Evolutionary conservation across 139 green algal species (phyloP).

Genomic region (Chlamydomonas eustigma): DNA sequence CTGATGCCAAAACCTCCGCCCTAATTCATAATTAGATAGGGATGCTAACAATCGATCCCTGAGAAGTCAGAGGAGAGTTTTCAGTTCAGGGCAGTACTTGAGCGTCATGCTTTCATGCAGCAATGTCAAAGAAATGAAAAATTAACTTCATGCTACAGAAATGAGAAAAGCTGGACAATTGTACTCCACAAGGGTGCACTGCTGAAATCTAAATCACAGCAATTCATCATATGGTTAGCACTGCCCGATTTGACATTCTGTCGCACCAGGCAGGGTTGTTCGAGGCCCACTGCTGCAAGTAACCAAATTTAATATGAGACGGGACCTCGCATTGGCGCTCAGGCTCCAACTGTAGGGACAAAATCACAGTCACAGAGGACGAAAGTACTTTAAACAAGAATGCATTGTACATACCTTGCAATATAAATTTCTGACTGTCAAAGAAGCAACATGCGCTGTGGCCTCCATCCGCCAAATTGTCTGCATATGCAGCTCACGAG

Average conservation of each 20-base stretch:
- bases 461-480: constrained; percentile 24
- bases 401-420: constrained; percentile 19
- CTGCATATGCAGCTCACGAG: not conserved
- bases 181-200: no score
- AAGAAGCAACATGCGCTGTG: constrained; percentile 21
- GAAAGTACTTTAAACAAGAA: not conserved
- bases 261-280: constrained; percentile 20
- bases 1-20: constrained; percentile 28
- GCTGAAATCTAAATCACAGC: no score
- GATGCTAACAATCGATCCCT: constrained; percentile 23
- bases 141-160: no score
- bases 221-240: no score
- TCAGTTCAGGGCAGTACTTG: no score
- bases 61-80: constrained; percentile 3
- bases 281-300: constrained; percentile 18
- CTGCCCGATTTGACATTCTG: no score
- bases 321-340: constrained; percentile 14
- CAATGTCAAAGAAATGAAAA: no score
- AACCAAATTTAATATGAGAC: constrained; percentile 1
- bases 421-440: constrained; percentile 14
- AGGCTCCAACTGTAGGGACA: constrained; percentile 12
- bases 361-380: not conserved
- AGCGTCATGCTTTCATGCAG: no score
- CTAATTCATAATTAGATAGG: constrained; percentile 23
- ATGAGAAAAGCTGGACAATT: no score